phyloP scores from a whole-genome alignment of 305 asterid genomes.

The Solanum hybrid region DNA sequence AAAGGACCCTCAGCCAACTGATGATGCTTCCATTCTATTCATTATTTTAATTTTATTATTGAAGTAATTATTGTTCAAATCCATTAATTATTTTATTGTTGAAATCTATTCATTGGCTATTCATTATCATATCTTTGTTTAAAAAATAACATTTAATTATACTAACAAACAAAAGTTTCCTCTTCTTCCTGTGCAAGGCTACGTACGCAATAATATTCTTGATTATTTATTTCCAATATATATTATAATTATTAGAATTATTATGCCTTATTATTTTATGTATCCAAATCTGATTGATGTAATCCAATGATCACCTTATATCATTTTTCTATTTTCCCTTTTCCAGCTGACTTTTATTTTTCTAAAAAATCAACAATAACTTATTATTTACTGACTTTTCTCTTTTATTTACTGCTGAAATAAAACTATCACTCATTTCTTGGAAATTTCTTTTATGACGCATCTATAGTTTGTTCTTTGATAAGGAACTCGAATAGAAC shows the following conservation, averaged over 20 bases:
- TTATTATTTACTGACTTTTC: background rate
- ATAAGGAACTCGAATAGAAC: background rate
- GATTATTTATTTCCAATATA: background rate
- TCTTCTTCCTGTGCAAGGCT: background rate
- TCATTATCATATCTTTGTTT: conserved; percentile 3
- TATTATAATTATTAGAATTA: background rate
- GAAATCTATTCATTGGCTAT: background rate
- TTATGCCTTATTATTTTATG: conserved; percentile 1
- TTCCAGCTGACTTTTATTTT: background rate
- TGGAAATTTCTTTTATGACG: background rate
- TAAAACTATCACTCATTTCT: background rate
- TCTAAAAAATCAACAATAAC: background rate
- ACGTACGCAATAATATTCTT: background rate
- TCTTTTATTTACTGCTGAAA: background rate
- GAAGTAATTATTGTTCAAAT: background rate
- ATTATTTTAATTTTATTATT: background rate
- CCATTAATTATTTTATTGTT: background rate
- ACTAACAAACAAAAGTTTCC: background rate
- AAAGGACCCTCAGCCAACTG: conserved; percentile 27
- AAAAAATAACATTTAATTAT: background rate
- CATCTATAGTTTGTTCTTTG: background rate
- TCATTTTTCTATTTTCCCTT: background rate
- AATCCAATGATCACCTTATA: background rate
- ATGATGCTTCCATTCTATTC: conserved; percentile 7
- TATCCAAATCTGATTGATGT: conserved; percentile 5